Evolutionary conservation across 148 eudicot species (phyloP).

Genomic region (Dysphania ambrosioides): DNA sequence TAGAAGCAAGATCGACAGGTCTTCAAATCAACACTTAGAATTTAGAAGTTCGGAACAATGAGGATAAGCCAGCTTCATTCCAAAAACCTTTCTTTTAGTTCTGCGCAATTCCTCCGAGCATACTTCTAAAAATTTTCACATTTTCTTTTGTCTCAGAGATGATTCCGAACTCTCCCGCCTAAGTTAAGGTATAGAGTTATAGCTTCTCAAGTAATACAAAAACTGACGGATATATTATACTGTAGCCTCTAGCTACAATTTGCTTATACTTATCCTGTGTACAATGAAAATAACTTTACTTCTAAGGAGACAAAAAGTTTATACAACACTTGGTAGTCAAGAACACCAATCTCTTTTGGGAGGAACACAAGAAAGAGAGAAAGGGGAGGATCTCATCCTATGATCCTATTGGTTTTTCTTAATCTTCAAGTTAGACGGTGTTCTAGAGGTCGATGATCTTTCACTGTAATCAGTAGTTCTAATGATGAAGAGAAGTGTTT

Average conservation of each 20-base stretch:
- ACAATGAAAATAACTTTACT: background rate
- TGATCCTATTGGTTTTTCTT: slow-evolving; percentile 55
- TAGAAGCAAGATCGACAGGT: no score
- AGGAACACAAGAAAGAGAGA: background rate
- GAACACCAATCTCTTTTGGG: background rate
- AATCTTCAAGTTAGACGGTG: slow-evolving; percentile 35
- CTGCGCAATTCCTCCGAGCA: background rate
- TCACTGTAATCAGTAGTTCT: slow-evolving; percentile 44
- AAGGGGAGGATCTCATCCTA: background rate
- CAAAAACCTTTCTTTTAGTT: background rate
- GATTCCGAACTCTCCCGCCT: background rate
- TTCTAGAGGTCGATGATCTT: slow-evolving; percentile 25
- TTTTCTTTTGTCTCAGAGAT: background rate
- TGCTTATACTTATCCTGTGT: background rate
- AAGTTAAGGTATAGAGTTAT: background rate
- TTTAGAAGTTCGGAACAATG: background rate
- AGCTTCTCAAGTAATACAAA: background rate
- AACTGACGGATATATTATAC: background rate
- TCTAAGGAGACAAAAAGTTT: background rate
- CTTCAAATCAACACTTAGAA: background rate
- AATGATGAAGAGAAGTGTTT: slow-evolving; percentile 81
- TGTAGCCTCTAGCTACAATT: background rate
- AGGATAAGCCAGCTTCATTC: background rate
- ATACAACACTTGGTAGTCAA: background rate
- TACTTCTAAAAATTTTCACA: background rate